These are phyloP conservation scores for Oxytropis ochrocephala DNA, from an alignment of 306 rosid genomes.

Conservation along the genomic window DNA sequence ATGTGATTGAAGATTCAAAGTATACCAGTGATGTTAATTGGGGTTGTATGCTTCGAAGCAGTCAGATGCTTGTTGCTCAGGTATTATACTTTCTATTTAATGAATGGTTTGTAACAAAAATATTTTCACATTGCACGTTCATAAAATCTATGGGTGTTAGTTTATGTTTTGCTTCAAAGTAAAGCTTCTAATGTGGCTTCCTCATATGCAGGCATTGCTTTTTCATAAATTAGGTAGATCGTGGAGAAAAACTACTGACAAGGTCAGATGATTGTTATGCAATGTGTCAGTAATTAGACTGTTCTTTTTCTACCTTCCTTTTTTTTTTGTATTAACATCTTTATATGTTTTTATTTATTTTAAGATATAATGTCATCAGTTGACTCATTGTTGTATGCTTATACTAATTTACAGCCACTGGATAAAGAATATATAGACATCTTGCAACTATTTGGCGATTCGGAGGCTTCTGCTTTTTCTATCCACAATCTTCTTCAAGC, in stretches of 20 bases:
- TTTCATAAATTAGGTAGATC: conserved; percentile 82
- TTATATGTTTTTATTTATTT: background rate
- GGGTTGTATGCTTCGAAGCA: conserved; percentile 98
- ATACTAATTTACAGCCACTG: conserved; percentile 49
- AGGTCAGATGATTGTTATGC: conserved; percentile 46
- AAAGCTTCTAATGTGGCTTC: conserved; percentile 1
- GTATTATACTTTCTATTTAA: conserved; percentile 28
- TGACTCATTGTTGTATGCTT: conserved; percentile 5
- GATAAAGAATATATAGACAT: conserved; percentile 62
- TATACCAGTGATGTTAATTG: conserved; percentile 87
- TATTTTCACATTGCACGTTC: background rate
- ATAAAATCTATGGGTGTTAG: background rate
- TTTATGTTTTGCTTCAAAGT: background rate
- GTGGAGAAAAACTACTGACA: conserved; percentile 63
- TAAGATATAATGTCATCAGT: background rate
- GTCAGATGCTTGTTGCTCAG: conserved; percentile 99
- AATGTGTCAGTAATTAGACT: conserved; percentile 5
- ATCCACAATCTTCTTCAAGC: conserved; percentile 88
- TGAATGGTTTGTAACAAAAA: background rate
- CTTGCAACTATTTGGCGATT: conserved; percentile 79
- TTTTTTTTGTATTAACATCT: background rate
- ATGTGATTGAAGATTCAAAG: conserved; percentile 70
- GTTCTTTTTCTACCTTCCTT: background rate
- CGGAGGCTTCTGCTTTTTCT: conserved; percentile 61
- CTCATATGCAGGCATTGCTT: conserved; percentile 63